Conservation (phyloP, 2,329 filamentous ascomycete genomes). For the Macrophomina phaseolina region DNA sequence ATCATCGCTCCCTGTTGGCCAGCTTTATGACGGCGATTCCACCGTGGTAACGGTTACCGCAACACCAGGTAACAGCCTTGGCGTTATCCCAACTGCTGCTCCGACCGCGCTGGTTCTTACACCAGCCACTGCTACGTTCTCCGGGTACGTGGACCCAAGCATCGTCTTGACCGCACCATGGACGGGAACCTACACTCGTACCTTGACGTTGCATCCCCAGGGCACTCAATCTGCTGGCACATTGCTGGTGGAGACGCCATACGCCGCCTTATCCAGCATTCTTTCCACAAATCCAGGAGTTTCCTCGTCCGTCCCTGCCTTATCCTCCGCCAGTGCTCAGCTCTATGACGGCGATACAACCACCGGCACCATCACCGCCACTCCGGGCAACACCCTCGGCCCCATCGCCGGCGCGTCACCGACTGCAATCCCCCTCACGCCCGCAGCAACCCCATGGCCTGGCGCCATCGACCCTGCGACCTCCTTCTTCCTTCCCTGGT, state of each 20-base stretch:
- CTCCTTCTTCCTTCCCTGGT: neutral
- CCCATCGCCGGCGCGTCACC: neutral
- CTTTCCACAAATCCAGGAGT: neutral
- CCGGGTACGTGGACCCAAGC: neutral
- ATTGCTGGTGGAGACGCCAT: neutral
- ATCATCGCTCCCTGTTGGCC: neutral
- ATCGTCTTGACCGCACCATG: neutral
- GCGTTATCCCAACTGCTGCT: neutral
- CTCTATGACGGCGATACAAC: neutral
- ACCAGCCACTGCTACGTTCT: neutral
- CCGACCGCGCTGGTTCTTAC: neutral
- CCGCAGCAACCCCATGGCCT: neutral
- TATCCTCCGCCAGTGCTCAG: too few species aligned
- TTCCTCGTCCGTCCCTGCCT: neutral
- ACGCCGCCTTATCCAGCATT: too few species aligned
- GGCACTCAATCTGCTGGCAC: neutral
- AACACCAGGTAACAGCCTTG: neutral
- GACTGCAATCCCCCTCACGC: constrained; percentile 32
- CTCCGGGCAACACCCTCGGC: constrained; percentile 20
- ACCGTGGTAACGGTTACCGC: neutral
- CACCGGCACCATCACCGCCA: constrained; percentile 44
- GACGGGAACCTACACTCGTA: neutral
- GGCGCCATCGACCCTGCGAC: neutral
- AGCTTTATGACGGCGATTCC: neutral
- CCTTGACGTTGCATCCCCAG: neutral